A percentile compares a stretch with the other conserved stretches of the same genome.
These are phyloP conservation scores for Venturia asperata DNA, from an alignment of 2,329 filamentous ascomycete genomes.

Conservation along the genomic window DNA sequence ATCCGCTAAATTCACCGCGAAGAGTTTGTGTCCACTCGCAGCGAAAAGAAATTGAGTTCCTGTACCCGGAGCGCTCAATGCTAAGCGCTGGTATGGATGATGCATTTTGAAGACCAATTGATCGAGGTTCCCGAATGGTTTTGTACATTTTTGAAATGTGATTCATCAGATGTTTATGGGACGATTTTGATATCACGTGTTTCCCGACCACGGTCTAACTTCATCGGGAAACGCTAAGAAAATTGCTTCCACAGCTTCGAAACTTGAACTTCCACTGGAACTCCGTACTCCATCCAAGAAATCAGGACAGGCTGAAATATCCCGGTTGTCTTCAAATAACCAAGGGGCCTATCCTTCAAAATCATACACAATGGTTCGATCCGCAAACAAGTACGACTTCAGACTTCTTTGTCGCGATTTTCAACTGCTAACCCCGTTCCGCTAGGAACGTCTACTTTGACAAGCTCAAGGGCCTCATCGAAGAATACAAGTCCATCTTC, in stretches of 20 bases:
- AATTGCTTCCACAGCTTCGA: neutral
- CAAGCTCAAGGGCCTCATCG: slow-evolving; percentile 96
- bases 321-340: slow-evolving; percentile 49
- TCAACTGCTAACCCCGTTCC: slow-evolving; percentile 26
- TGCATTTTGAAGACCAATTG: slow-evolving; percentile 25
- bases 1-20: slow-evolving; percentile 56
- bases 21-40: slow-evolving; percentile 64
- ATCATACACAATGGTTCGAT: slow-evolving; percentile 13
- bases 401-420: slow-evolving; percentile 33
- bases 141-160: neutral
- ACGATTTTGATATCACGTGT: slow-evolving; percentile 1
- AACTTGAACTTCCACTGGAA: neutral
- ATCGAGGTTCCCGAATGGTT: neutral
- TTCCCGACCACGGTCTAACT: neutral
- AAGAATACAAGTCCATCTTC: slow-evolving; percentile 97
- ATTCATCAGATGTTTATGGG: neutral
- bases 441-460: slow-evolving; percentile 98
- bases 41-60: slow-evolving; percentile 54
- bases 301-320: slow-evolving; percentile 74
- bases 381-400: slow-evolving; percentile 96
- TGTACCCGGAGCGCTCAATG: slow-evolving; percentile 23
- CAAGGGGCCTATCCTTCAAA: slow-evolving; percentile 21
- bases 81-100: slow-evolving; percentile 38
- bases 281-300: neutral
- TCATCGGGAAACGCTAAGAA: neutral